Conservation (phyloP, 208 protist genomes). For the Trichomonas tenax region DNA sequence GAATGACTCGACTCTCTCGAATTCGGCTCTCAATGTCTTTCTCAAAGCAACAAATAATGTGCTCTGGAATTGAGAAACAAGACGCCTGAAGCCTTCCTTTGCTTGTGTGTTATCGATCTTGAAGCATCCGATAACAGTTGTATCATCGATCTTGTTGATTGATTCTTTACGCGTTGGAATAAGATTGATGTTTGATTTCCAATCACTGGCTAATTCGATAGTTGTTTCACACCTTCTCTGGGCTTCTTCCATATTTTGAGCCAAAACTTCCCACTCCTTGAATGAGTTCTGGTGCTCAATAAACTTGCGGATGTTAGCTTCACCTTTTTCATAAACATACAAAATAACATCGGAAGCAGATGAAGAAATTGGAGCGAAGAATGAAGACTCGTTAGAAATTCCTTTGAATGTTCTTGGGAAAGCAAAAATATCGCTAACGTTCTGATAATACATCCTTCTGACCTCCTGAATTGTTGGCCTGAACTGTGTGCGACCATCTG, state of each 20-base stretch:
- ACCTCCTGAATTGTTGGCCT: background rate
- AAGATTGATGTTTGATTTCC: background rate
- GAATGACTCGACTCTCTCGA: background rate
- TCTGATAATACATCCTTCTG: background rate
- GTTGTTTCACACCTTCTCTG: background rate
- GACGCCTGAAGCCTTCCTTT: background rate
- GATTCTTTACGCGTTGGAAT: background rate
- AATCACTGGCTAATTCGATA: background rate
- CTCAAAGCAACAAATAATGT: background rate
- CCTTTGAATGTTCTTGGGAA: background rate
- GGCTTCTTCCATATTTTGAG: background rate
- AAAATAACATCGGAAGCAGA: background rate
- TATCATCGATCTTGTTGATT: constrained; percentile 5
- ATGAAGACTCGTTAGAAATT: background rate
- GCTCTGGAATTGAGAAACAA: background rate
- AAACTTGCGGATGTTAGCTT: background rate
- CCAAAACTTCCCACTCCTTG: background rate
- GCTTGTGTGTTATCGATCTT: constrained; percentile 12
- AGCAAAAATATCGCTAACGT: background rate
- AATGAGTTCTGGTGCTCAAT: background rate
- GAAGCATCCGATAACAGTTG: background rate
- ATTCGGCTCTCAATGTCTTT: background rate
- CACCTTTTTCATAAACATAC: constrained; percentile 16
- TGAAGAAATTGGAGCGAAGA: background rate
- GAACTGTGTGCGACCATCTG: background rate